A percentile compares a stretch with the other conserved stretches of the same genome.
phyloP scores from a whole-genome alignment of 305 asterid species.

The Striga hermonthica region DNA sequence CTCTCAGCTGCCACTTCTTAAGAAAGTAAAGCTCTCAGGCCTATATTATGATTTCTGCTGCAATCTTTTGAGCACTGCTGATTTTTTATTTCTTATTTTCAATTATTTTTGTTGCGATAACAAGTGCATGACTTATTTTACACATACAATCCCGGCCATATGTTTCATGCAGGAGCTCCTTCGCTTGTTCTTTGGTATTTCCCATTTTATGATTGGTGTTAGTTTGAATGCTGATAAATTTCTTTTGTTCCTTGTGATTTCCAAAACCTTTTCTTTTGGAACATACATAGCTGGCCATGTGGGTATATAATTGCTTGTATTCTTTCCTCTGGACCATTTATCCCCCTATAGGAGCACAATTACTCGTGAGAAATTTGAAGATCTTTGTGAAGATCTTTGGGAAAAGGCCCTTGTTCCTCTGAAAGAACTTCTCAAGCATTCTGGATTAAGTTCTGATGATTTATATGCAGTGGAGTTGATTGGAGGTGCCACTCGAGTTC shows the following conservation, averaged over 20 bases:
- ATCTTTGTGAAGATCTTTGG: conserved; percentile 85
- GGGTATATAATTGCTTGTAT: no score
- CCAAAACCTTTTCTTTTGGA: no score
- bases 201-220: not conserved
- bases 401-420: conserved; percentile 83
- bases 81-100: no score
- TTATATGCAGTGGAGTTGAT: conserved; percentile 93
- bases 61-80: not conserved
- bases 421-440: conserved; percentile 67
- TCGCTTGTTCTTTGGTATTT: not conserved
- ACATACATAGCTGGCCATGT: no score
- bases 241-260: conserved; percentile 11
- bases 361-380: conserved; percentile 95
- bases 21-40: not conserved
- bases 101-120: no score
- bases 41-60: conserved; percentile 9
- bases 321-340: no score
- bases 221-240: not conserved
- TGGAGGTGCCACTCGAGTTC: conserved; percentile 99
- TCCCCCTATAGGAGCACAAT: conserved; percentile 74
- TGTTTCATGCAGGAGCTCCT: conserved; percentile 1
- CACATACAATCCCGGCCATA: not conserved
- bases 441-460: conserved; percentile 75
- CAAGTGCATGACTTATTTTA: no score
- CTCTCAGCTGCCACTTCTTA: conserved; percentile 1